phyloP scores from a whole-genome alignment of 345 rosid genomes.

The Citrus trifoliata region DNA sequence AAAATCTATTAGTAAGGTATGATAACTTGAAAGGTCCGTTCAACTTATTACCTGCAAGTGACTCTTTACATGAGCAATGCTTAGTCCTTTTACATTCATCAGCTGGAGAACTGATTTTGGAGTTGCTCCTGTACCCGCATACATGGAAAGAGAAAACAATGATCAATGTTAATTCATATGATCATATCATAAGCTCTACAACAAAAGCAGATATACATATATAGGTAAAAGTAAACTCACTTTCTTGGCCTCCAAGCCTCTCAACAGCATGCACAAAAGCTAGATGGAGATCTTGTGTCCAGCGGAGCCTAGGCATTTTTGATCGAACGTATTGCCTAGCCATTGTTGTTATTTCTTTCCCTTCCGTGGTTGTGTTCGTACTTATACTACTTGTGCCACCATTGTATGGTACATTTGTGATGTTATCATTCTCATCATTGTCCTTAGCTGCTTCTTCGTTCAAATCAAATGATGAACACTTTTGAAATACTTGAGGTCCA shows the following conservation, averaged over 20 bases:
- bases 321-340: conserved; percentile 79
- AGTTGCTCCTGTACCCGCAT: conserved; percentile 56
- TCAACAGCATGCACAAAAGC: conserved; percentile 71
- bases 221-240: conserved; percentile 35
- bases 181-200: too few species aligned
- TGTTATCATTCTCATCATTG: conserved; percentile 18
- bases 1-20: too few species aligned
- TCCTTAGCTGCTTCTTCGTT: conserved; percentile 31
- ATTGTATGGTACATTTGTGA: background rate
- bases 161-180: background rate
- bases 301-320: conserved; percentile 73
- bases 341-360: conserved; percentile 15
- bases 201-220: background rate
- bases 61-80: conserved; percentile 94
- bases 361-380: conserved; percentile 11
- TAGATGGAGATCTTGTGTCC: conserved; percentile 88
- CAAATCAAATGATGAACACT: conserved; percentile 37
- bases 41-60: conserved; percentile 62
- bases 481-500: conserved; percentile 14
- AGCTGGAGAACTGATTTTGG: conserved; percentile 84
- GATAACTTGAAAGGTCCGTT: too few species aligned
- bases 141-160: background rate
- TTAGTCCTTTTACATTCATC: conserved; percentile 81
- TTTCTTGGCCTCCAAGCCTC: conserved; percentile 84
- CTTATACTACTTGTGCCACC: conserved; percentile 13